Base-by-base conservation (phyloP, 805 yeast species). In the Candida palmyrensis region DNA sequence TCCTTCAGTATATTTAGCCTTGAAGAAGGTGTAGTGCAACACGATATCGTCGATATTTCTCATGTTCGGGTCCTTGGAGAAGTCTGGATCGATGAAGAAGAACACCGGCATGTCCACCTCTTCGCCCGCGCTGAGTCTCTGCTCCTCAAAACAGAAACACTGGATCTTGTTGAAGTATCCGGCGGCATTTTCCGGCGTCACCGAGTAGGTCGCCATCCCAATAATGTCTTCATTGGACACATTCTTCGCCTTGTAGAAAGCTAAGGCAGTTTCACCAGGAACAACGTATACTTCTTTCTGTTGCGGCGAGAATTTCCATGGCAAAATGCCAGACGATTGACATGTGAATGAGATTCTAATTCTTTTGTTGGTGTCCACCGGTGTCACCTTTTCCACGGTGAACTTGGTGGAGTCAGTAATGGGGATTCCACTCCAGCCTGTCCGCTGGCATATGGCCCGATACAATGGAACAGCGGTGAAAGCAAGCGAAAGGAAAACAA, bases 61-160 rank as follows among this genome's bases (percentile, higher is more conserved):
- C 94, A 92, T 86, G 21, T 77, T 71, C 4, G 98, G 97, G 53
- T 89, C 97, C 38, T 79, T 77, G 28, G 92, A 92, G 58, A 83
- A 90, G 45, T 89, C 97, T 0, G 97, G 97, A 54, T 89, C 97
- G 28, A 89, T 85, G 58, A 89, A 89, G 73, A 89, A 92, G 63
- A 92, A 92, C 6, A 92, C 86, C 0, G 98, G 98, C 98, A 92
- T 92, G 54, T 92, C 98, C 12, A 92, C 95, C 54, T 92, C 97
- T 60, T 92, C 98, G 6, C 97, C 97, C 2, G 97, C 96, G 35
- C 79, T 73, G 43, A 92, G 67, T 57, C 85, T 75, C 59, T 92
- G 98, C 56, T 92, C 98, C 64, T 92, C 98, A 52, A 92, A 92
- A 54, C 98, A 92, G 63, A 92, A 92, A 59, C 98, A 92, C 58